These are phyloP conservation scores for Pichia sp. DNA, from an alignment of 1,139 yeast species.

Conservation along the genomic window DNA sequence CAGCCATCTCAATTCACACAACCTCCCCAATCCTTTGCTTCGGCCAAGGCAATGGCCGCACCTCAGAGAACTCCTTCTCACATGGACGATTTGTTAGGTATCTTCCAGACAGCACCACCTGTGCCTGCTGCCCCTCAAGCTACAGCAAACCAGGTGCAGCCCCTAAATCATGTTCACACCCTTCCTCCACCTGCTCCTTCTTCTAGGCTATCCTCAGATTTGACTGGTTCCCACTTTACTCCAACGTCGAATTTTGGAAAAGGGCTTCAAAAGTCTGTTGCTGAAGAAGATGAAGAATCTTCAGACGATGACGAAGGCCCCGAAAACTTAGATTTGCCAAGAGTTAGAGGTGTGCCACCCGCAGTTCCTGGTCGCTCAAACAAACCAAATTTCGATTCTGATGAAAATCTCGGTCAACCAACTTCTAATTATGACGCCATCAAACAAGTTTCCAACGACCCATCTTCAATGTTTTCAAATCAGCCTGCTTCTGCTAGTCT, in stretches of 20 bases:
- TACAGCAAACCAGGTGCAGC: background rate
- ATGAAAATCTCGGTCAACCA: conserved; percentile 16
- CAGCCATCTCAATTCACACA: conserved; percentile 14
- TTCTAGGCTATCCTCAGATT: conserved; percentile 6
- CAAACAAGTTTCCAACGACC: conserved; percentile 18
- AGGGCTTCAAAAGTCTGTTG: conserved; percentile 29
- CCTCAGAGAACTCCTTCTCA: conserved; percentile 46
- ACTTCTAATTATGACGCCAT: conserved; percentile 32
- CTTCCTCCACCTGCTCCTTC: conserved; percentile 36
- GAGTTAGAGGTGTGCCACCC: conserved; percentile 27
- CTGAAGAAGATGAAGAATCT: conserved; percentile 23
- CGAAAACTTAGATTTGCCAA: conserved; percentile 29
- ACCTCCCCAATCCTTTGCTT: conserved; percentile 21
- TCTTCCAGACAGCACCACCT: conserved; percentile 34
- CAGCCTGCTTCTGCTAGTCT: conserved; percentile 19
- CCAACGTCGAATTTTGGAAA: conserved; percentile 76
- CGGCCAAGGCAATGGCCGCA: conserved; percentile 19
- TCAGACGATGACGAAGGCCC: conserved; percentile 35
- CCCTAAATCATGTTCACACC: conserved; percentile 17
- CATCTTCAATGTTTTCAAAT: conserved; percentile 11
- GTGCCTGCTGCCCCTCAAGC: conserved; percentile 32
- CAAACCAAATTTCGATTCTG: conserved; percentile 31
- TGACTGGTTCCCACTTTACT: conserved; percentile 24
- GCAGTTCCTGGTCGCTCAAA: conserved; percentile 33
- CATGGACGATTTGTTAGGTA: conserved; percentile 55